These are phyloP conservation scores for Symbiodinium pilosum DNA, from an alignment of 73 alveolate genomes.

Conservation along the genomic window DNA sequence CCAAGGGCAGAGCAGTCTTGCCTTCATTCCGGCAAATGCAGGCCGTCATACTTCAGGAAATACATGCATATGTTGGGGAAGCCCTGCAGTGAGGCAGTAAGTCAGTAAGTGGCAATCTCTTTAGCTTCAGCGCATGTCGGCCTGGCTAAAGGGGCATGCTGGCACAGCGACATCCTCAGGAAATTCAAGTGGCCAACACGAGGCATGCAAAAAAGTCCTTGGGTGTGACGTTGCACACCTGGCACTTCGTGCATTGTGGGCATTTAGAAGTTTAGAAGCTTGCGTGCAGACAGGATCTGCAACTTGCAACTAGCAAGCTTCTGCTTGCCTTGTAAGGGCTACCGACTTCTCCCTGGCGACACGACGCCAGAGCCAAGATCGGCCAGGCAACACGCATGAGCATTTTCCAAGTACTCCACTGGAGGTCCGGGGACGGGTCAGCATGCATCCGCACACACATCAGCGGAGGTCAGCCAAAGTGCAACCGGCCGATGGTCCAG, in stretches of 20 bases:
- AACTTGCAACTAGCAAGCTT: neutral
- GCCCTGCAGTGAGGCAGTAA: too few species aligned
- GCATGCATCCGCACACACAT: neutral
- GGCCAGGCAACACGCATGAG: neutral
- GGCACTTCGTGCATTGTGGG: too few species aligned
- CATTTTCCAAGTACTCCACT: neutral
- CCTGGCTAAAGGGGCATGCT: slow-evolving; percentile 65
- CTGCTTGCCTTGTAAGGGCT: slow-evolving; percentile 15
- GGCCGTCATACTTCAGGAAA: too few species aligned
- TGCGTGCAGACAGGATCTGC: neutral
- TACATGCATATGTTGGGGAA: too few species aligned
- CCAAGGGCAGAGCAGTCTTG: too few species aligned
- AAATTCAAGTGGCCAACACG: neutral
- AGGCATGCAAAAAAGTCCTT: neutral
- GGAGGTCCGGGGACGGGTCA: too few species aligned
- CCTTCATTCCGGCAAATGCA: too few species aligned
- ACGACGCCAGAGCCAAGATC: neutral
- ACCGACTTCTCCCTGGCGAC: slow-evolving; percentile 70
- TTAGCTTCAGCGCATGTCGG: slow-evolving; percentile 33
- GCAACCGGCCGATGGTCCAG: slow-evolving; percentile 14
- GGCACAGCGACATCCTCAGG: slow-evolving; percentile 21
- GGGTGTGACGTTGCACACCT: neutral
- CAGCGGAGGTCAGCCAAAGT: slow-evolving; percentile 62
- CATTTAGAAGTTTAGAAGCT: too few species aligned
- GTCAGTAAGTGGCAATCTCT: too few species aligned